Evolutionary conservation across 352 stramenopile genomes (phyloP).

Genomic region (Globisporangium orthogonon): DNA sequence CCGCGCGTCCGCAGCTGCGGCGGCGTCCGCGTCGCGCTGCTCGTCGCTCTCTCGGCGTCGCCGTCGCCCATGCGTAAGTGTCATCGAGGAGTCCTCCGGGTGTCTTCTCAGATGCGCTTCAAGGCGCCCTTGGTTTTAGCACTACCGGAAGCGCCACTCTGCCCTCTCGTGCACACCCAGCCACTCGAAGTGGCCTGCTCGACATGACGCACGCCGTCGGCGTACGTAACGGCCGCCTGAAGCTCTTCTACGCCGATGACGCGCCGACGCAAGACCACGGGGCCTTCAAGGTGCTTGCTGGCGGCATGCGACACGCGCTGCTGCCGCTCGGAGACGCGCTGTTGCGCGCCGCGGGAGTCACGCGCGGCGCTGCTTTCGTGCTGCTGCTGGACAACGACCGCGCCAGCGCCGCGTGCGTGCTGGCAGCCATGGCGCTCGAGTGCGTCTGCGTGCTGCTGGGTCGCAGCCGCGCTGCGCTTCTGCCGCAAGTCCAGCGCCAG

Average conservation of each 20-base stretch:
- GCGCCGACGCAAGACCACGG: conserved; percentile 10
- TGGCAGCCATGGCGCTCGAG: conserved; percentile 57
- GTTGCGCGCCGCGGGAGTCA: conserved; percentile 26
- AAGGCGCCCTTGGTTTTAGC: not conserved
- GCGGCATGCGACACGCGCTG: conserved; percentile 34
- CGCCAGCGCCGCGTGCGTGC: conserved; percentile 65
- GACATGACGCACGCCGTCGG: conserved; percentile 34
- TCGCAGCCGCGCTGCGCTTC: conserved; percentile 34
- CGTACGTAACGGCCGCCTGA: conserved; percentile 54
- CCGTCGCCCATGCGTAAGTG: not conserved
- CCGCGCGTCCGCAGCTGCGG: not conserved
- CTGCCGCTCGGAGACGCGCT: conserved; percentile 44
- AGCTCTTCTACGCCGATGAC: conserved; percentile 30
- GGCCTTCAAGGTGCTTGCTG: conserved; percentile 28
- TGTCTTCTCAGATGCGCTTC: not conserved
- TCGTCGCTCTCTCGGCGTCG: not conserved
- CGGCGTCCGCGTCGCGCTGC: not conserved
- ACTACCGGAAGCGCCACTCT: not conserved
- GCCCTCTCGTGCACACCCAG: too few relatives aligned
- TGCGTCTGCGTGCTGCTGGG: conserved; percentile 52
- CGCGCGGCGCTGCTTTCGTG: conserved; percentile 40
- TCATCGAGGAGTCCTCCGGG: not conserved
- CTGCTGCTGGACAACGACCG: conserved; percentile 70
- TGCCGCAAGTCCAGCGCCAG: conserved; percentile 41
- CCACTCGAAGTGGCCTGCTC: too few relatives aligned